Percentiles rank a stretch among this genome's conserved stretches.
These are phyloP conservation scores for Dorcoceras hygrometricum DNA, from an alignment of 257 asterid genomes.

Conservation along the genomic window DNA sequence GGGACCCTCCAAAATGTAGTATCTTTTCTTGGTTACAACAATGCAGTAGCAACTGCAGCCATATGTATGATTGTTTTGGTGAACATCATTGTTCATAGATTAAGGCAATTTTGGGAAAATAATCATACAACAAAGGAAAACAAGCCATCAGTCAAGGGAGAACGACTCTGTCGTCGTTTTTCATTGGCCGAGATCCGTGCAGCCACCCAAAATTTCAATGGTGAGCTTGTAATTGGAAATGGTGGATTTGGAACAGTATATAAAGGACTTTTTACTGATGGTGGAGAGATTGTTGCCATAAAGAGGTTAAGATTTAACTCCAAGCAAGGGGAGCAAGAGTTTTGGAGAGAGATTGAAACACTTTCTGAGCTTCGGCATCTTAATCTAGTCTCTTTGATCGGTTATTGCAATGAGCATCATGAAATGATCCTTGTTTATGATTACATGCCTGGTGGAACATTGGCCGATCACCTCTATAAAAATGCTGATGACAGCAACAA, in stretches of 20 bases:
- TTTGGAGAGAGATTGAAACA: too few species aligned
- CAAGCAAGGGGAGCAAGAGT: conserved; percentile 5
- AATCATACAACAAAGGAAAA: conserved; percentile 20
- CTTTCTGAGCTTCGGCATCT: too few species aligned
- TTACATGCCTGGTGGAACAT: too few species aligned
- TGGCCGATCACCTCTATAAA: too few species aligned
- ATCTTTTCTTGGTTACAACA: conserved; percentile 15
- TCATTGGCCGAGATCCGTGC: conserved; percentile 36
- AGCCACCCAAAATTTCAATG: conserved; percentile 33
- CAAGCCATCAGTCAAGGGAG: conserved; percentile 11
- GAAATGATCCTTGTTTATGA: too few species aligned
- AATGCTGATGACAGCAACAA: too few species aligned
- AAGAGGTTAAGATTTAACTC: conserved; percentile 35
- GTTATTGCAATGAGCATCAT: too few species aligned
- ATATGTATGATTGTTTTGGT: conserved; percentile 25
- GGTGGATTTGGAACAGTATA: conserved; percentile 46
- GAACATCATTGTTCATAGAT: conserved; percentile 23
- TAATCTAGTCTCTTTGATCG: too few species aligned
- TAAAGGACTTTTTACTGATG: conserved; percentile 32
- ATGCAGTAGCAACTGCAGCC: conserved; percentile 21
- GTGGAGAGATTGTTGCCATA: conserved; percentile 32
- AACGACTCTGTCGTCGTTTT: conserved; percentile 30
- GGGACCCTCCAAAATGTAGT: neutral
- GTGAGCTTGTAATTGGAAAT: conserved; percentile 32
- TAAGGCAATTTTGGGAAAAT: conserved; percentile 25